Evolutionary conservation across 495 filamentous ascomycete species (phyloP).

Genomic region (Zalerion maritima): DNA sequence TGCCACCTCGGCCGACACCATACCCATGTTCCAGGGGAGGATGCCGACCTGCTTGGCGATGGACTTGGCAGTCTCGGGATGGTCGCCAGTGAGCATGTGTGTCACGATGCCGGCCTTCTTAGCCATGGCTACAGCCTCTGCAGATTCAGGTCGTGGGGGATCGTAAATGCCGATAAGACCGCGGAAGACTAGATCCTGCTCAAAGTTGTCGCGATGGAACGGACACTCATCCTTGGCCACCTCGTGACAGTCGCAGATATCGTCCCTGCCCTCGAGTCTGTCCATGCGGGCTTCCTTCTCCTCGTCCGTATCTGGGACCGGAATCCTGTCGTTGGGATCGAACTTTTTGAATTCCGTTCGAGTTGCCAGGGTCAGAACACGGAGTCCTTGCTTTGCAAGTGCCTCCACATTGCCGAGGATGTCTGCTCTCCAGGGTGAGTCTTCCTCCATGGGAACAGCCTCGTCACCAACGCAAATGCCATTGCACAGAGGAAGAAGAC

Average conservation of each 20-base stretch:
- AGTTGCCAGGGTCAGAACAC: conserved; percentile 58
- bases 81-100: conserved; percentile 73
- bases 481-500: conserved; percentile 59
- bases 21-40: conserved; percentile 41
- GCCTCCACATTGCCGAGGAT: conserved; percentile 49
- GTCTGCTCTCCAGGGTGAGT: too few species aligned
- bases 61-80: conserved; percentile 57
- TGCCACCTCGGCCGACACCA: conserved; percentile 37
- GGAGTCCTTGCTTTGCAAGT: conserved; percentile 63
- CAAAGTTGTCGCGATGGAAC: conserved; percentile 33
- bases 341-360: not conserved
- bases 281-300: too few species aligned
- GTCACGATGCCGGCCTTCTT: conserved; percentile 57
- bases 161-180: conserved; percentile 68
- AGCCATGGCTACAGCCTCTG: conserved; percentile 48
- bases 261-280: conserved; percentile 12
- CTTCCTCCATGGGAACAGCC: conserved; percentile 38
- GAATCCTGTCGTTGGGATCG: too few species aligned
- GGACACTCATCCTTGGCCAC: too few species aligned
- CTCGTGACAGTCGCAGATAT: too few species aligned
- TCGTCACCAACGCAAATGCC: conserved; percentile 36
- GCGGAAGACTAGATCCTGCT: conserved; percentile 42
- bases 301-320: conserved; percentile 2
- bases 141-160: conserved; percentile 56
- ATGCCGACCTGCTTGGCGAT: conserved; percentile 69